These are phyloP conservation scores for Citrus cavaleriei DNA, from an alignment of 345 rosid genomes.

Conservation along the genomic window DNA sequence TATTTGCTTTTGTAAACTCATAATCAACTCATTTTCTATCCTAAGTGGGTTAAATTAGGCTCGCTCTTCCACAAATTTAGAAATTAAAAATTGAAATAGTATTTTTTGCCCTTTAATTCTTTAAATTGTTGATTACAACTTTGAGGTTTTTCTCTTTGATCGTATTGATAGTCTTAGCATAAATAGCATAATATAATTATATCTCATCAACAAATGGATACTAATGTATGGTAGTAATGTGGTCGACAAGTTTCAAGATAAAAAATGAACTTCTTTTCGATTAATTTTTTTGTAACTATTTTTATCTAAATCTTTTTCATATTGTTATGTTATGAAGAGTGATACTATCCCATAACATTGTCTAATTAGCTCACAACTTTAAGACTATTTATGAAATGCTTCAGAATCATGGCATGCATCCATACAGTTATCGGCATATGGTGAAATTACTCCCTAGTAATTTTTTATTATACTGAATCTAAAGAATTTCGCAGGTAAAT, in stretches of 20 bases:
- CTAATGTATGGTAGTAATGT: not conserved
- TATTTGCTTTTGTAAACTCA: no score
- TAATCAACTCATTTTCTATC: not conserved
- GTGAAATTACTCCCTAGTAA: not conserved
- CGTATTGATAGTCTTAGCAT: not conserved
- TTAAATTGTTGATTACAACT: no score
- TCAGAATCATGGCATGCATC: not conserved
- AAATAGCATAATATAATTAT: no score
- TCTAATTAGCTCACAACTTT: not conserved
- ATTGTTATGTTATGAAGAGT: no score
- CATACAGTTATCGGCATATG: no score
- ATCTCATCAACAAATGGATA: no score
- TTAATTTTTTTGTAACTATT: not conserved
- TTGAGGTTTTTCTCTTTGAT: no score
- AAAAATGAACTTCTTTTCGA: not conserved
- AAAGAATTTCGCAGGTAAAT: not conserved
- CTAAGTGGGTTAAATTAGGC: not conserved
- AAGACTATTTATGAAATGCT: not conserved
- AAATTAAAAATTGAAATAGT: no score
- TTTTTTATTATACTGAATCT: not conserved
- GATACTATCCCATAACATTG: no score
- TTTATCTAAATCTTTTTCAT: no score
- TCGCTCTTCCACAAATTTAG: not conserved
- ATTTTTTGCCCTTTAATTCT: no score
- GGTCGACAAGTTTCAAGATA: not conserved